Conservation (phyloP, 805 yeast species). For the Barnettozyma sp. region DNA sequence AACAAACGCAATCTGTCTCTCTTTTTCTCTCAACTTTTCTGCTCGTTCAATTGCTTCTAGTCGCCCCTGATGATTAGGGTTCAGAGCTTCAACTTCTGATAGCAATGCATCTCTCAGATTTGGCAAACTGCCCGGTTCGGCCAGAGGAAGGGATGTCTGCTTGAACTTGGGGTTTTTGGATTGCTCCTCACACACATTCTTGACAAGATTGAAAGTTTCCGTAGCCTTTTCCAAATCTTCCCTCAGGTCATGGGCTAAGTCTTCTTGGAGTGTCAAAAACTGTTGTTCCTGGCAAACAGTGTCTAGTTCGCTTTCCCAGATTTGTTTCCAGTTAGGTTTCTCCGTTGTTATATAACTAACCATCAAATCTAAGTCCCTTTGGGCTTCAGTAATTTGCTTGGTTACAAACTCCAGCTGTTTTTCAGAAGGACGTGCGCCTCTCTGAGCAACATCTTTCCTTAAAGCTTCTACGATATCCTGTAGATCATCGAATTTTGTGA, state of each 20-base stretch:
- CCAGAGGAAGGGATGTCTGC: conserved; percentile 36
- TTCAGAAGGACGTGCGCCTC: conserved; percentile 78
- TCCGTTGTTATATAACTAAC: conserved; percentile 59
- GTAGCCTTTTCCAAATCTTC: conserved; percentile 76
- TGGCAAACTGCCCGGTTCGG: conserved; percentile 58
- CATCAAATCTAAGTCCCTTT: conserved; percentile 44
- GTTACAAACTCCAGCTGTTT: conserved; percentile 62
- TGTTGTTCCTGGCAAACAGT: conserved; percentile 92
- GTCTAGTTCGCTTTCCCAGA: conserved; percentile 89
- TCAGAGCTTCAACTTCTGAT: conserved; percentile 67
- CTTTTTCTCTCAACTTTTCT: conserved; percentile 70
- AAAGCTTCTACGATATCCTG: conserved; percentile 88
- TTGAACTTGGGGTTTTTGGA: conserved; percentile 46
- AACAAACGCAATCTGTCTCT: conserved; percentile 45
- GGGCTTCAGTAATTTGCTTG: conserved; percentile 58
- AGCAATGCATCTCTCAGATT: conserved; percentile 70
- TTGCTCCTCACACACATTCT: conserved; percentile 74
- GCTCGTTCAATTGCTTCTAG: conserved; percentile 86
- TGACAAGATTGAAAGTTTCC: conserved; percentile 78
- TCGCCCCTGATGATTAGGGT: conserved; percentile 79
- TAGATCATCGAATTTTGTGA: conserved; percentile 80
- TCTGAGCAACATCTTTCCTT: conserved; percentile 82
- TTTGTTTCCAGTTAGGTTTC: conserved; percentile 78
- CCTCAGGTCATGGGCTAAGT: conserved; percentile 65
- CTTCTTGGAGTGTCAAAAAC: conserved; percentile 84